A percentile compares a stretch with the other conserved stretches of the same genome.
Conservation (phyloP, 2,329 filamentous ascomycete species). For the Zopfia rhizophila region DNA sequence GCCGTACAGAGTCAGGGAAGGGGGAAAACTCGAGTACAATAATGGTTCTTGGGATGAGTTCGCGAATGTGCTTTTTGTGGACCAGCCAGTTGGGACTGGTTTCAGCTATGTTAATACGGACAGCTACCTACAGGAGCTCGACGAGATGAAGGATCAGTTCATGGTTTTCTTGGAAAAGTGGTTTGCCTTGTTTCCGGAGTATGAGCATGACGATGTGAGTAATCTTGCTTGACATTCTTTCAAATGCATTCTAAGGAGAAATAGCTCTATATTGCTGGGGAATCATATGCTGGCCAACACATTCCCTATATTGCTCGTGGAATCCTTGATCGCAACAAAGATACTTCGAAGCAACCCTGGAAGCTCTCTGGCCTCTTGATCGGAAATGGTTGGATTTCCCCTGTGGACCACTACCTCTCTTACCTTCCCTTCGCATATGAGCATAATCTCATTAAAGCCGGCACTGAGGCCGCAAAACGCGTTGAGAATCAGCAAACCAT, state of each 20-base stretch:
- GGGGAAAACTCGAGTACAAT: constrained; percentile 78
- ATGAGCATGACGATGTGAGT: constrained; percentile 89
- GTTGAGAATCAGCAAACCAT: constrained; percentile 75
- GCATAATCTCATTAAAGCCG: constrained; percentile 75
- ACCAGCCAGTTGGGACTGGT: constrained; percentile 95
- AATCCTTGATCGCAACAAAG: constrained; percentile 86
- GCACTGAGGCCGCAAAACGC: constrained; percentile 69
- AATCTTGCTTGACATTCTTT: not conserved
- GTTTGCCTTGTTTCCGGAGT: constrained; percentile 90
- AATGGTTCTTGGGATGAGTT: constrained; percentile 99
- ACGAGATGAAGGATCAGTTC: constrained; percentile 90
- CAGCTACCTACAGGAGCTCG: constrained; percentile 84
- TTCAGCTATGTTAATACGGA: constrained; percentile 96
- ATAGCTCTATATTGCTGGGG: constrained; percentile 92
- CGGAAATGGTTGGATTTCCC: constrained; percentile 97
- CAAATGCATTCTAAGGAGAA: constrained; percentile 25
- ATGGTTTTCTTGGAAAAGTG: constrained; percentile 90
- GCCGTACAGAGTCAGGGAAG: constrained; percentile 85
- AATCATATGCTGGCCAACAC: constrained; percentile 96
- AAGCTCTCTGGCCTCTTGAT: constrained; percentile 87
- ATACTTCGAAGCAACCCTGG: constrained; percentile 68
- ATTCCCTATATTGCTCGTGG: constrained; percentile 96
- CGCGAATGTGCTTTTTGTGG: constrained; percentile 94
- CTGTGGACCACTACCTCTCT: constrained; percentile 86
- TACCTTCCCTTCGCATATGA: constrained; percentile 86